Percentiles rank a stretch among this genome's conserved stretches.
Evolutionary conservation across 345 rosid genomes (phyloP).

Genomic region (Alliaria petiolata): DNA sequence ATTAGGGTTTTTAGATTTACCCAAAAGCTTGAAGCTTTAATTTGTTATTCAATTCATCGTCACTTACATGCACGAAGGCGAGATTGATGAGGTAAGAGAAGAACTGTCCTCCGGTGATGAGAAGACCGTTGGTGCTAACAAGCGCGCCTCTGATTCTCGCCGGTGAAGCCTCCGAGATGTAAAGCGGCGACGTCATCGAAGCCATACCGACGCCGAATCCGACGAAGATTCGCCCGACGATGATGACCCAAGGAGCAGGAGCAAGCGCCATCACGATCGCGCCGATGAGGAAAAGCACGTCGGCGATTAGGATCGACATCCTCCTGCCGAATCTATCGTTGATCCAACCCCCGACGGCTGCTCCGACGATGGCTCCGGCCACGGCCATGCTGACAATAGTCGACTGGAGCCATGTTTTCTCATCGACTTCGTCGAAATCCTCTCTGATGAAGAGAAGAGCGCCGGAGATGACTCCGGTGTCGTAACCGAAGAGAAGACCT

Average conservation of each 20-base stretch:
- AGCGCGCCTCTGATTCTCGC: constrained; percentile 88
- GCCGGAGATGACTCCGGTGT: constrained; percentile 96
- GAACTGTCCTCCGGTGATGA: constrained; percentile 87
- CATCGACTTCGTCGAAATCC: constrained; percentile 59
- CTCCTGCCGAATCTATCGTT: constrained; percentile 77
- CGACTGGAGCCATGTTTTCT: constrained; percentile 73
- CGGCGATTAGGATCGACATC: constrained; percentile 54
- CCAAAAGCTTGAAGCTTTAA: not conserved
- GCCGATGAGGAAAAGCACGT: constrained; percentile 61
- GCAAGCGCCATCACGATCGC: constrained; percentile 70
- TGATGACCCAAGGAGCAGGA: constrained; percentile 66
- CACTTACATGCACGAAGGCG: constrained; percentile 60
- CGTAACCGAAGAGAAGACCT: constrained; percentile 92
- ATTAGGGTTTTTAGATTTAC: not conserved
- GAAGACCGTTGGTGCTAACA: constrained; percentile 74
- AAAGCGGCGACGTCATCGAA: constrained; percentile 92
- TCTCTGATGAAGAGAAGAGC: constrained; percentile 79
- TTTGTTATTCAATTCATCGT: not conserved
- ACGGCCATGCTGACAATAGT: constrained; percentile 86
- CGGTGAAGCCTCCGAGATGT: constrained; percentile 91
- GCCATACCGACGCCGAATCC: constrained; percentile 97
- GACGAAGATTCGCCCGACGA: constrained; percentile 67
- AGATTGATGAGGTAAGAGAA: constrained; percentile 79
- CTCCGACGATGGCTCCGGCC: constrained; percentile 87
- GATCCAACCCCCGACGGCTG: constrained; percentile 73